Base-by-base conservation (phyloP, 176 grass and related monocot genomes). In the Oryza meridionalis region DNA sequence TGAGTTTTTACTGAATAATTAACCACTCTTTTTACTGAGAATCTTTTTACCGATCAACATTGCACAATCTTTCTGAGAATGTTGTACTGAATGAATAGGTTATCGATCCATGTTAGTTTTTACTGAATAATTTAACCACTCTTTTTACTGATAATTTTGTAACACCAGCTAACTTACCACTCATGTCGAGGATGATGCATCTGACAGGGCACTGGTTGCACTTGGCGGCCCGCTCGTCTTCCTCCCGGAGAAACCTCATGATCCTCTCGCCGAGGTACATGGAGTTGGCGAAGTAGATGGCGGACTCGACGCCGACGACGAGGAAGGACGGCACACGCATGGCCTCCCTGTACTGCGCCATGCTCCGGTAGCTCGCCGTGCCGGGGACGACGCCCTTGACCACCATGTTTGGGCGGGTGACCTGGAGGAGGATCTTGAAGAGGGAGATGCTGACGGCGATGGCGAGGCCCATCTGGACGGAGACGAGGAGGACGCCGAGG, bases 391-490 rank as follows among this genome's bases (percentile, higher is more conserved):
- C 46, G 37, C 96, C 96, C 47, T 90, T 87, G 9, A 94, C 47
- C 5, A 93, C 91, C 32, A 88, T 78, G 84, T 93, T 95, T 0
- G 96, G 96, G 25, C 96, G 67, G 0, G 93, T 98, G 6, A 95
- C 93, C 74, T 98, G 96, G 19, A 98, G 88, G 81, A 98, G 75
- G 85, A 98, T 94, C 86, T 98, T 98, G 76, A 98, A 92, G 3
- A 98, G 76, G 37, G 96, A 98, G 73, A 98, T 85, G 15, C 86
- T 86, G 19, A 58, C 97, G 65, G 97, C 97, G 16, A 99, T 68
- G 40, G 78, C 86, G 6, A 99, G 93, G 13, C 97, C 97, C 31
- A 82, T 83, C 91, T 99, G 97, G 7, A 99, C 97, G 16, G 97
- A 99, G 62, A 99, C 71, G 32, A 99, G 85, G 37, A 99, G 88